Evolutionary conservation across 2,329 filamentous ascomycete species (phyloP).

Genomic region (Ceratocystis diversiconidia): DNA sequence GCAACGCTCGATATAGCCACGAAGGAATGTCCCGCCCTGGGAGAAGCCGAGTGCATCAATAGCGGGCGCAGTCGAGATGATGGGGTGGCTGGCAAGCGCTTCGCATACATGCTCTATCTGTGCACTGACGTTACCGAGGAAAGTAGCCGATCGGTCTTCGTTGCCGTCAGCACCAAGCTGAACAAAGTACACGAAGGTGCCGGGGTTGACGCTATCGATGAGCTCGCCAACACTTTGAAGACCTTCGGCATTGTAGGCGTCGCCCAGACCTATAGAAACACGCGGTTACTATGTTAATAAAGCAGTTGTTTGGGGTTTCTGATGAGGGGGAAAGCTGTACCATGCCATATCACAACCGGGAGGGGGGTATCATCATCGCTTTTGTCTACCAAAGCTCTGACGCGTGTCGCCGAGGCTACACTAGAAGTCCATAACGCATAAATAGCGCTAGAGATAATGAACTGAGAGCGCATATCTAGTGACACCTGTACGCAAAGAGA

Average conservation of each 20-base stretch:
- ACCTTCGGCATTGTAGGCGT: conserved; percentile 63
- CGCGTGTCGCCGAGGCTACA: conserved; percentile 25
- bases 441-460: conserved; percentile 6
- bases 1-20: conserved; percentile 79
- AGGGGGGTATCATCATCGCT: conserved; percentile 54
- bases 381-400: conserved; percentile 22
- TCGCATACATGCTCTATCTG: conserved; percentile 67
- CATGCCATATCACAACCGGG: conserved; percentile 92
- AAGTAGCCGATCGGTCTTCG: conserved; percentile 67
- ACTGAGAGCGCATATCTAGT: conserved; percentile 13
- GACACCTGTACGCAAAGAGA: not conserved
- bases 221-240: conserved; percentile 58
- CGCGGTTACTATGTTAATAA: not conserved
- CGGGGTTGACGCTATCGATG: conserved; percentile 58
- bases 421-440: conserved; percentile 12
- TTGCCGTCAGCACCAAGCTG: conserved; percentile 50
- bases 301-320: not conserved
- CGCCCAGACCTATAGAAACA: conserved; percentile 38
- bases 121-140: conserved; percentile 74
- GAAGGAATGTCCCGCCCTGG: conserved; percentile 91
- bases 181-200: conserved; percentile 72
- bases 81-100: conserved; percentile 59
- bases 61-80: conserved; percentile 66
- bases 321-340: conserved; percentile 20
- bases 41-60: conserved; percentile 90